Evolutionary conservation across 768 basidiomycete species (phyloP), one percentile per base, ranked within the genome.

Genomic region (Butyriboletus loyo): DNA sequence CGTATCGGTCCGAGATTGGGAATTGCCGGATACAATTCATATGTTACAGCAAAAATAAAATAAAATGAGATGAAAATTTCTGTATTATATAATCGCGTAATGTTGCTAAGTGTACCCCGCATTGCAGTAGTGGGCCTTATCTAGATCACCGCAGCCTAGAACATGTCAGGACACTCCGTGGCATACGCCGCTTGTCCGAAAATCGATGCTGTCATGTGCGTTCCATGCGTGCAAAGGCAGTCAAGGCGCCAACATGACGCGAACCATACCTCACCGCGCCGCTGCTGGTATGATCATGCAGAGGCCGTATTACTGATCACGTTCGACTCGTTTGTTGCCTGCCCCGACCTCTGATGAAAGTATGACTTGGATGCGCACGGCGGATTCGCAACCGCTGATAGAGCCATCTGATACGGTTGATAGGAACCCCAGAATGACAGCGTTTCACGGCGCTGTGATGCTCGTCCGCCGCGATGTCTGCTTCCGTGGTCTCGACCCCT

Each of bases 361-460:
- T n/a, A n/a, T n/a, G n/a, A n/a, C n/a, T n/a, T n/a, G n/a, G n/a
- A n/a, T n/a, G n/a, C n/a, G 35, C 32, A 38, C 36, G 46, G 45
- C 35, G 48, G 54, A 58, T 52, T 62, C 59, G 48, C 59, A 57
- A 34, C 32, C 34, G 22, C 42, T 54, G 61, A 61, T 54, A 59
- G 56, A 42, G 40, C 51, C 61, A 63, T 65, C 63, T 65, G 63
- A 64, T 62, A 64, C 63, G 63, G 50, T 45, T 64, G 63, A 65
- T 63, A 65, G 62, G 60, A 50, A 46, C 48, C 50, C 53, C 49
- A 28, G 35, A 52, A 53, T 17, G 28, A 39, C 54, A 36, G 19
- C 55, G 61, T 64, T 63, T 63, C 61, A 64, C 61, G 61, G 61
- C 50, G 47, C 50, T 57, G 28, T 42, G 28, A 22, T 22, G 34